Evolutionary conservation across 805 yeast genomes (phyloP), one percentile per base, ranked within the genome.

Genomic region (Saccharomycopsis vini): DNA sequence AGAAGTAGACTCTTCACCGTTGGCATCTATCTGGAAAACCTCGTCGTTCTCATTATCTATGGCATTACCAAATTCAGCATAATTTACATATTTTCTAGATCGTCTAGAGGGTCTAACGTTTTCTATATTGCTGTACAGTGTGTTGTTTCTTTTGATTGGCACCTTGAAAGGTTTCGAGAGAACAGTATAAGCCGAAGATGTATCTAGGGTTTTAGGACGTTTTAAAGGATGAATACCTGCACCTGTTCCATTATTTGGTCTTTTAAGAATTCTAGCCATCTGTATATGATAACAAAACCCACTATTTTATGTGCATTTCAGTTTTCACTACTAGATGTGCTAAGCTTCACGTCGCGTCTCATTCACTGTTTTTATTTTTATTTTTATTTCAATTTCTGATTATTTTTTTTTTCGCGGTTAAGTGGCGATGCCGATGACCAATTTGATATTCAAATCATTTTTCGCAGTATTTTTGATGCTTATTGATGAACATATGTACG

Each of bases 81-180:
- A 68, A 49, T 55, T 61, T 19, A 56, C 56, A 22, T 45, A 47
- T 33, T 67, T 64, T 21, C 61, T 54, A 1, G 62, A 63, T 31
- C 51, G 35, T 30, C 67, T 50, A 1, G 57, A 56, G 6, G 52
- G 38, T 40, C 45, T 20, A n/a, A n/a, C n/a, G n/a, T n/a, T n/a
- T 47, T n/a, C n/a, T n/a, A n/a, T n/a, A n/a, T n/a, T 54, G 3
- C 54, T 56, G 5, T 45, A 28, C 12, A 28, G 35, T 3, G 18
- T 31, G 19, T 23, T 24, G 19, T 58, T 57, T 18, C 61, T 41
- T 47, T 57, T 62, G 45, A 79, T 72, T 0, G 94, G 94, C 1
- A 81, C 71, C 47, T 67, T 73, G 62, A 83, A 84, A 0, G 94
- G 94, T 54, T 68, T 75, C 2, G 77, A 62, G n/a, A 83, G 63